Conservation (phyloP, 2,329 filamentous ascomycete genomes). For the Epichloe hybrida region DNA sequence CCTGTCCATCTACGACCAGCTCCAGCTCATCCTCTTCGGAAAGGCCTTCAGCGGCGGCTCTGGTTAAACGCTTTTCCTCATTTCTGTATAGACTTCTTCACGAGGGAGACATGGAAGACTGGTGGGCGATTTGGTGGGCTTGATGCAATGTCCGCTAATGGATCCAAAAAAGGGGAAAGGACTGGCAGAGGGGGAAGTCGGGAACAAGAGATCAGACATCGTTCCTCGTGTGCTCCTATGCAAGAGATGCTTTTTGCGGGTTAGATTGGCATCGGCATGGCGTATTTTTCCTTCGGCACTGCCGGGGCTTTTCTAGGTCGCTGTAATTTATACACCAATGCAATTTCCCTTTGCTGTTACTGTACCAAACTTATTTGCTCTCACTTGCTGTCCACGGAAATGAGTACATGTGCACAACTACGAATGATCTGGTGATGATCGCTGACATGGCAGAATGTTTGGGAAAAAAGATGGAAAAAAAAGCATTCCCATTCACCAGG, state of each 20-base stretch:
- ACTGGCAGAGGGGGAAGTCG: slow-evolving; percentile 32
- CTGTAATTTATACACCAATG: slow-evolving; percentile 51
- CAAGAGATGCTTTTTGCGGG: slow-evolving; percentile 29
- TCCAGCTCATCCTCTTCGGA: slow-evolving; percentile 97
- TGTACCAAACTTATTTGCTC: neutral
- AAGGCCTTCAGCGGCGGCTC: slow-evolving; percentile 84
- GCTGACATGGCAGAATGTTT: neutral
- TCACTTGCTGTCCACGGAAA: neutral
- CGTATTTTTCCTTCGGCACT: slow-evolving; percentile 31
- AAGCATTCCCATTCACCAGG: neutral
- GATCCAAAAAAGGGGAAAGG: slow-evolving; percentile 28
- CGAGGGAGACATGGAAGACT: slow-evolving; percentile 17
- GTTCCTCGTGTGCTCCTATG: slow-evolving; percentile 20
- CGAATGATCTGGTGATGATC: neutral
- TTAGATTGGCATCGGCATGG: slow-evolving; percentile 37
- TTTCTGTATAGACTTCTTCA: slow-evolving; percentile 28
- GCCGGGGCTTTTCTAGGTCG: slow-evolving; percentile 37
- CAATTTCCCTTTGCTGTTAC: slow-evolving; percentile 33
- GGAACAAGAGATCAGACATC: slow-evolving; percentile 23
- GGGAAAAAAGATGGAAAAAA: no score
- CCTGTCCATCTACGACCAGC: slow-evolving; percentile 99
- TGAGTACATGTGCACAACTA: no score
- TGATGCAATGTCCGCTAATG: slow-evolving; percentile 25
- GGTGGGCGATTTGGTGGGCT: slow-evolving; percentile 20
- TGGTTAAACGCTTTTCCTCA: slow-evolving; percentile 29